These are phyloP conservation scores for Pestalotiopsis sp. DNA, from an alignment of 2,329 filamentous ascomycete genomes.

Conservation along the genomic window DNA sequence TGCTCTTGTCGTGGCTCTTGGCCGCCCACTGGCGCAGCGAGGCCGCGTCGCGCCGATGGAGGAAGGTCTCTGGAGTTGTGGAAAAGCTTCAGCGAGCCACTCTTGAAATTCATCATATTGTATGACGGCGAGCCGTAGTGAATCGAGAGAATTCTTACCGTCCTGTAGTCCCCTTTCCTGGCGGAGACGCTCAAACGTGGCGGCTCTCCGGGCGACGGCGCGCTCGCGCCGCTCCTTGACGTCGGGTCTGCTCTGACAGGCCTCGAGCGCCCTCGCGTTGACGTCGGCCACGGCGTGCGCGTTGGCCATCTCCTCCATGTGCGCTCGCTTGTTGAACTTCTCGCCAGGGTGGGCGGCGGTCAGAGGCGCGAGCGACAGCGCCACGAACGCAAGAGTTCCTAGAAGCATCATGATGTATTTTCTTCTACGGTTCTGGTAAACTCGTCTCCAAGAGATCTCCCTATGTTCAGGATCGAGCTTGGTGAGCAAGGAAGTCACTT, in stretches of 20 bases:
- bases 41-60: constrained; percentile 36
- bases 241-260: constrained; percentile 38
- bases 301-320: constrained; percentile 26
- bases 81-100: neutral
- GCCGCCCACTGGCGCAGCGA: constrained; percentile 38
- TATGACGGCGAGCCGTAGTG: too few relatives aligned
- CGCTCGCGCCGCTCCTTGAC: constrained; percentile 38
- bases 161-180: constrained; percentile 30
- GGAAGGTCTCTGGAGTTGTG: neutral
- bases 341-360: constrained; percentile 30
- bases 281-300: constrained; percentile 29
- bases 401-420: neutral
- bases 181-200: constrained; percentile 38
- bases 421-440: neutral
- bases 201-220: constrained; percentile 39
- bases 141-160: constrained; percentile 18
- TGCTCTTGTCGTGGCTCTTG: constrained; percentile 39
- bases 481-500: neutral
- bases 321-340: constrained; percentile 25
- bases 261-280: constrained; percentile 34
- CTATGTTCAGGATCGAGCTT: neutral
- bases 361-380: constrained; percentile 20
- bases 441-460: neutral
- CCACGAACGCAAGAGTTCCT: neutral
- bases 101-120: neutral